phyloP scores from a whole-genome alignment of 305 asterid genomes.

The Fraxinus ornus region DNA sequence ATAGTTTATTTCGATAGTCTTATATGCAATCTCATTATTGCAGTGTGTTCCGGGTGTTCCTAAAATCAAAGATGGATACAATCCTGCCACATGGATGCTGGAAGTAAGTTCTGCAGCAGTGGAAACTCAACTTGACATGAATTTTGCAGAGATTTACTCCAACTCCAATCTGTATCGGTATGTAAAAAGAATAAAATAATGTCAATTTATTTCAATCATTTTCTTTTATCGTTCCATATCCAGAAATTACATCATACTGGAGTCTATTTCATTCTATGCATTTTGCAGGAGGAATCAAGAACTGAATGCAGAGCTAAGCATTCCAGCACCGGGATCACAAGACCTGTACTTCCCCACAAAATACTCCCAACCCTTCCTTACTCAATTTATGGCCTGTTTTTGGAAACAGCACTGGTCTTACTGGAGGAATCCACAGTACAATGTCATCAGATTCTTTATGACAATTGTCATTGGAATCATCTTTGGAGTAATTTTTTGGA shows the following conservation, averaged over 20 bases:
- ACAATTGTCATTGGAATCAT: constrained; percentile 45
- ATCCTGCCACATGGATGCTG: constrained; percentile 57
- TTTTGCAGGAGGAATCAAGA: constrained; percentile 41
- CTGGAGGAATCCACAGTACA: constrained; percentile 57
- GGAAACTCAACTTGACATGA: constrained; percentile 35
- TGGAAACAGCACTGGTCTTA: constrained; percentile 57
- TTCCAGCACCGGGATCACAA: constrained; percentile 40
- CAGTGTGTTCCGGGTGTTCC: constrained; percentile 42
- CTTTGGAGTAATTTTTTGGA: constrained; percentile 49
- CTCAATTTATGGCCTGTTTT: constrained; percentile 44
- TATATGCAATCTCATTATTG: not conserved
- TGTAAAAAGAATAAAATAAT: not conserved
- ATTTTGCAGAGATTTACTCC: constrained; percentile 40
- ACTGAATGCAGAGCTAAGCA: constrained; percentile 36
- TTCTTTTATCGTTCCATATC: not conserved
- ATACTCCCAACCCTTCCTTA: constrained; percentile 41
- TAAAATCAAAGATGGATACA: constrained; percentile 42
- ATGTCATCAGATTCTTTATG: constrained; percentile 47
- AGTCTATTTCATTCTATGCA: not conserved
- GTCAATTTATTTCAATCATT: not conserved
- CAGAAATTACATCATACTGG: not conserved
- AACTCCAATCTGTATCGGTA: constrained; percentile 42
- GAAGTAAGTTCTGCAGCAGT: constrained; percentile 39
- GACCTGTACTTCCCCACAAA: constrained; percentile 44
- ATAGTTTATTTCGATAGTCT: not conserved